phyloP scores from a whole-genome alignment of 176 grass and related monocot genomes.

The Carex scoparia region DNA sequence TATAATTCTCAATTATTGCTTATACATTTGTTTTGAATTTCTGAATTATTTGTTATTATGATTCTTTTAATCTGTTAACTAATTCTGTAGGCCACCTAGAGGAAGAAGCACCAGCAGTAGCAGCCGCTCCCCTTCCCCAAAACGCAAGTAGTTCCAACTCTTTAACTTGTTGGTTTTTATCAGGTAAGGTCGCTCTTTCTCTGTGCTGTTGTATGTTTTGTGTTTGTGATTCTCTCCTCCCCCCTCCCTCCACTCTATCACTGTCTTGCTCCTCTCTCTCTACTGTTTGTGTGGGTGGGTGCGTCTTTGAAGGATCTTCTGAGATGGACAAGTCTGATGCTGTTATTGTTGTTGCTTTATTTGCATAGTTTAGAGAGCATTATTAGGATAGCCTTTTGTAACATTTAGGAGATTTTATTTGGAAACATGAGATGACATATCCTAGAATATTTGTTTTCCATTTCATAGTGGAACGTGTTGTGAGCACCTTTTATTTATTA shows the following conservation, averaged over 20 bases:
- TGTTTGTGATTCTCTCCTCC: conserved; percentile 30
- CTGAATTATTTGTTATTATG: too few relatives aligned
- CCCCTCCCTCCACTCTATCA: not conserved
- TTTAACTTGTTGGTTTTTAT: conserved; percentile 12
- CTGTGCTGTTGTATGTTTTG: conserved; percentile 47
- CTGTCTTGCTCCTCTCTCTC: not conserved
- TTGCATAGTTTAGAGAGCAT: conserved; percentile 6
- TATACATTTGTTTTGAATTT: not conserved
- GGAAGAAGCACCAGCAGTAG: conserved; percentile 88
- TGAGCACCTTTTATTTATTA: not conserved
- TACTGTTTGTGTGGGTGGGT: conserved; percentile 4
- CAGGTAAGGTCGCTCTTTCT: conserved; percentile 48
- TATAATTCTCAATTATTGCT: not conserved
- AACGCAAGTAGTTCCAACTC: conserved; percentile 45
- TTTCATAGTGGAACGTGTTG: not conserved
- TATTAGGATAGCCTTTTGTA: not conserved
- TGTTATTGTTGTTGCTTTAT: not conserved
- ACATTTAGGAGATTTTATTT: not conserved
- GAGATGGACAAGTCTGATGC: not conserved
- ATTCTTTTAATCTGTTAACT: not conserved
- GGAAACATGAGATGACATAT: not conserved
- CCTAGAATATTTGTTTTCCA: not conserved
- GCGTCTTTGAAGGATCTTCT: not conserved
- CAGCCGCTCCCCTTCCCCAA: conserved; percentile 75
- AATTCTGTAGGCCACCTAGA: conserved; percentile 53